Evolutionary conservation across 176 grass and related monocot genomes (phyloP), one percentile per base, ranked within the genome.

Genomic region (Oryza nivara): DNA sequence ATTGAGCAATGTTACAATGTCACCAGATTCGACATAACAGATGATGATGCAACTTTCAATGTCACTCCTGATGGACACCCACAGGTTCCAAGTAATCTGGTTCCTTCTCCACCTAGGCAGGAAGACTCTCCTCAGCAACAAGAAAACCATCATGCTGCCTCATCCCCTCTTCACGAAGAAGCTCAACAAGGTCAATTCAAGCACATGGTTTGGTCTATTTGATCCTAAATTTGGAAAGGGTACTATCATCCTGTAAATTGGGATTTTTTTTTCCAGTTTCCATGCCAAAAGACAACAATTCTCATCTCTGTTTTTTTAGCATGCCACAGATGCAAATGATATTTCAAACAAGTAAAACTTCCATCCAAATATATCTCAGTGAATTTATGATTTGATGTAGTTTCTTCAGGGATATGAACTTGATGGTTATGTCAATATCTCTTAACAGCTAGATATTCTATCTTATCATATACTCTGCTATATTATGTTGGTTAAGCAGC

Each of bases 11-110:
- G 11, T 41, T 72, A 46, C 68, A 17, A 80, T 82, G 63, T 60
- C 44, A 72, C 68, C 81, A 98, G 92, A 80, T 98, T 98, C 92
- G 93, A 98, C 84, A 91, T 95, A 72, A 89, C 89, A 87, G 92
- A 93, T 80, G 96, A 98, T 47, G 95, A 93, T 14, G 91, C 83
- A 6, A 92, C 82, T 20, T 67, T 94, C 61, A 84, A 95, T 88
- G 41, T 91, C 52, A 90, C 80, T 75, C 85, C 84, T n/a, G 75
- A 85, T 56, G 87, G 85, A 49, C 68, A 86, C 41, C 82, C 74
- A 63, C 78, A 92, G 36, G 85, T 86, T 79, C 82, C 88, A 69
- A 84, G 77, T 73, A 88, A 47, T 23, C 80, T 95, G 45, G 30
- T 88, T 81, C 89, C 88, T 67, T 93, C 92, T 22, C 89, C 89